A percentile compares a stretch with the other conserved stretches of the same genome.
Evolutionary conservation across 257 asterid genomes (phyloP).

Genomic region (Nicotiana benthamiana): DNA sequence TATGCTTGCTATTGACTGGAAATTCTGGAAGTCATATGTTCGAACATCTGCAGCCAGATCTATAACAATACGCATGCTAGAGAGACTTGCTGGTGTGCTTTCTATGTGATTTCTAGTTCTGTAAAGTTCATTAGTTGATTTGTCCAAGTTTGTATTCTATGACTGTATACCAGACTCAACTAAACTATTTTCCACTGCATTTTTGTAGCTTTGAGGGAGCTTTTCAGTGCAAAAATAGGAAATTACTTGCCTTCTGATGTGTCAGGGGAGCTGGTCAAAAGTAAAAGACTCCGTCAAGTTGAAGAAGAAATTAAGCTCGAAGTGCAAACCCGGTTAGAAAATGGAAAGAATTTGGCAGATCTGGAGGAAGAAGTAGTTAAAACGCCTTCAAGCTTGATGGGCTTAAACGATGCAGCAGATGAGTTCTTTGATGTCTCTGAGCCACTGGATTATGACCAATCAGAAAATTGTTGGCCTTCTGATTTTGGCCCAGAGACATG

Average conservation of each 20-base stretch:
- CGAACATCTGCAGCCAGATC: constrained; percentile 65
- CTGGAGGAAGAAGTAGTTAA: constrained; percentile 38
- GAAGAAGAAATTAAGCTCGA: constrained; percentile 45
- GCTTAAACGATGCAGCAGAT: constrained; percentile 75
- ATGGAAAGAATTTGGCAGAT: constrained; percentile 36
- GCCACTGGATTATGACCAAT: constrained; percentile 74
- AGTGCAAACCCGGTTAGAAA: constrained; percentile 43
- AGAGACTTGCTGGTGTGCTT: constrained; percentile 66
- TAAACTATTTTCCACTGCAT: background rate
- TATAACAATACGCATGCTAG: constrained; percentile 67
- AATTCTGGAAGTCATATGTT: constrained; percentile 73
- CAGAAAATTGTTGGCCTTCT: constrained; percentile 71
- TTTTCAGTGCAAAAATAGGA: constrained; percentile 66
- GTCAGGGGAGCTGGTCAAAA: constrained; percentile 65
- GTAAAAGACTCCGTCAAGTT: constrained; percentile 31
- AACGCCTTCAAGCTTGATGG: constrained; percentile 68
- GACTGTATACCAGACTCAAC: background rate
- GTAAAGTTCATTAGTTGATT: background rate
- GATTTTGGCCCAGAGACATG: constrained; percentile 54
- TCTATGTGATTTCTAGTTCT: background rate
- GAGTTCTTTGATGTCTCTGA: constrained; percentile 93
- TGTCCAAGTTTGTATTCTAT: background rate
- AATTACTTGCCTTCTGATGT: constrained; percentile 51
- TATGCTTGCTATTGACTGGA: constrained; percentile 98
- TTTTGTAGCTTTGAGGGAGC: constrained; percentile 81